These are phyloP conservation scores for Zygoascus bituminiphila DNA, from an alignment of 805 yeast species.

Conservation along the genomic window DNA sequence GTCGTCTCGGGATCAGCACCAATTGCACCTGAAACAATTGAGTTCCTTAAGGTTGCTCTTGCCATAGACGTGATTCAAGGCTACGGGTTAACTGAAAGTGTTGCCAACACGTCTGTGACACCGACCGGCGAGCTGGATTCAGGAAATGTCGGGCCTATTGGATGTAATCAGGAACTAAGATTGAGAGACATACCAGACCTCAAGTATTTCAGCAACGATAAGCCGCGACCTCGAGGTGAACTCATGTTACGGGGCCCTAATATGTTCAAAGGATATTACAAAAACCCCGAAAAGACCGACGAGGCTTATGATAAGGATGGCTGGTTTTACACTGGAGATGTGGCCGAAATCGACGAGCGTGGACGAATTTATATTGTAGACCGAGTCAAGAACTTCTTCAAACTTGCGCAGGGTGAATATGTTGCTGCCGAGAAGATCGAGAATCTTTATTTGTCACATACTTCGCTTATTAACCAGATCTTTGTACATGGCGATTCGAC, in stretches of 20 bases:
- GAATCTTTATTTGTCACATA: constrained; percentile 47
- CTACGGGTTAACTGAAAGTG: constrained; percentile 67
- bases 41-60: constrained; percentile 52
- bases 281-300: constrained; percentile 46
- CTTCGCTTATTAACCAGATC: constrained; percentile 44
- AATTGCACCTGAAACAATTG: constrained; percentile 50
- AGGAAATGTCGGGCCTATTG: constrained; percentile 49
- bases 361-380: constrained; percentile 60
- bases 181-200: constrained; percentile 58
- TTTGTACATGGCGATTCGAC: constrained; percentile 59
- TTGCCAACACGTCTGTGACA: constrained; percentile 48
- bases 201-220: constrained; percentile 40
- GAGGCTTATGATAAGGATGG: constrained; percentile 47
- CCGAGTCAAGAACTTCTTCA: constrained; percentile 73
- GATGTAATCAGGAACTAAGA: constrained; percentile 47
- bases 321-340: constrained; percentile 64
- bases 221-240: constrained; percentile 49
- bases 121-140: constrained; percentile 36
- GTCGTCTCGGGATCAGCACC: constrained; percentile 62
- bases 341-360: constrained; percentile 41
- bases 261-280: constrained; percentile 47
- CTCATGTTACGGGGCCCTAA: constrained; percentile 58
- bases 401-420: constrained; percentile 57
- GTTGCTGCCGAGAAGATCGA: constrained; percentile 73
- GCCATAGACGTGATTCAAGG: constrained; percentile 55